These are phyloP conservation scores for Nothomitra cinnamomea DNA, from an alignment of 2,329 filamentous ascomycete genomes.

Conservation along the genomic window DNA sequence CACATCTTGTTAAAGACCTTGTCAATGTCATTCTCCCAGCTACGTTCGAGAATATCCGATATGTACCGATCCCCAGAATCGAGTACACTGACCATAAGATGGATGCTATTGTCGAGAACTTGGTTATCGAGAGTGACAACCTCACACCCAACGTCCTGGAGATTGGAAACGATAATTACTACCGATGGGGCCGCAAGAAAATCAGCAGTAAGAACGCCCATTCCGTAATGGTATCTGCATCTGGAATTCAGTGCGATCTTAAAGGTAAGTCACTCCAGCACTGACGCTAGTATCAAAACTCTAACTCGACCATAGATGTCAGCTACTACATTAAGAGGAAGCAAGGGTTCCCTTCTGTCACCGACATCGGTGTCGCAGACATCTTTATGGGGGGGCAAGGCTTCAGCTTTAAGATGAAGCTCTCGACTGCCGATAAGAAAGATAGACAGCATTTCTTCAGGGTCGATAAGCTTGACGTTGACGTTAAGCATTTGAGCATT, in stretches of 20 bases:
- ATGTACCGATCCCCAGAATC: constrained; percentile 84
- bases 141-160: constrained; percentile 86
- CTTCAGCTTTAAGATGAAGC: constrained; percentile 79
- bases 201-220: constrained; percentile 68
- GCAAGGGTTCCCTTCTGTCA: constrained; percentile 76
- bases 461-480: constrained; percentile 72
- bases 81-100: constrained; percentile 75
- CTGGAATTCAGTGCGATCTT: constrained; percentile 84
- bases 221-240: constrained; percentile 68
- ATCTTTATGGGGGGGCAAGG: constrained; percentile 75
- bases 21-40: constrained; percentile 72
- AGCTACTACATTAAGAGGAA: constrained; percentile 94
- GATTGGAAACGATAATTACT: constrained; percentile 81
- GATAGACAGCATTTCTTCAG: constrained; percentile 83
- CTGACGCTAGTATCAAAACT: background rate
- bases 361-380: constrained; percentile 76
- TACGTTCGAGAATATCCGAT: constrained; percentile 69
- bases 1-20: constrained; percentile 77
- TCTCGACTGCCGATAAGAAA: constrained; percentile 60
- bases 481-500: constrained; percentile 65
- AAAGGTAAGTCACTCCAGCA: constrained; percentile 22
- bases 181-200: constrained; percentile 85
- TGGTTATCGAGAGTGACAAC: constrained; percentile 92
- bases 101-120: constrained; percentile 83
- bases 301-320: constrained; percentile 39